A percentile compares a stretch with the other conserved stretches of the same genome.
Evolutionary conservation across 495 filamentous ascomycete species (phyloP).

Genomic region (Talaromyces trachyspermus): DNA sequence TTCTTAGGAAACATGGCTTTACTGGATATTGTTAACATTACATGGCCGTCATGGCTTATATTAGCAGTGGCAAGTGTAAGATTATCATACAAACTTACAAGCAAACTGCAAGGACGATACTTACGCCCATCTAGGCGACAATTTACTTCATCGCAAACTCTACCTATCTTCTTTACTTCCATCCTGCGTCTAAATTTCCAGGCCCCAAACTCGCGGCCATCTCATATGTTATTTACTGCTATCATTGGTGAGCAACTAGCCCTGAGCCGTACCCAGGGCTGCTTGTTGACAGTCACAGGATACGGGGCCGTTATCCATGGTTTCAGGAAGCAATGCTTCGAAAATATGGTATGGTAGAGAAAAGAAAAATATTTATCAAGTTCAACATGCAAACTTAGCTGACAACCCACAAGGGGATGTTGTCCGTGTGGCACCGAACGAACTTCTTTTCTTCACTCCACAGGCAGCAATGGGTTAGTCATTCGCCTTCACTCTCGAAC

Average conservation of each 20-base stretch:
- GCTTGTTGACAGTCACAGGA: background rate
- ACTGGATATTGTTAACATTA: too few relatives aligned
- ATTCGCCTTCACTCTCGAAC: too few relatives aligned
- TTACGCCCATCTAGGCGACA: too few relatives aligned
- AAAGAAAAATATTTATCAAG: background rate
- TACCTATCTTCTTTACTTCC: background rate
- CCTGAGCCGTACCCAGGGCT: too few relatives aligned
- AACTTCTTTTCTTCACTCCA: background rate
- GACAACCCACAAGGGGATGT: constrained; percentile 1
- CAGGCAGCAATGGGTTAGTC: background rate
- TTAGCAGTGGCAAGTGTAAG: too few relatives aligned
- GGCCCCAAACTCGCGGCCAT: constrained; percentile 37
- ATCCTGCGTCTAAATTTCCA: constrained; percentile 19
- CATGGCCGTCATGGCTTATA: too few relatives aligned
- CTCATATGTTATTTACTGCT: constrained; percentile 17
- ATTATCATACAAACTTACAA: too few relatives aligned
- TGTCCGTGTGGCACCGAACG: constrained; percentile 7
- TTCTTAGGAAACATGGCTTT: too few relatives aligned
- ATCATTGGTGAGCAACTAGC: constrained; percentile 12
- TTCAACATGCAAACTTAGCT: background rate
- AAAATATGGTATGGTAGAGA: constrained; percentile 8
- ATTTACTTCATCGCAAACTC: too few relatives aligned
- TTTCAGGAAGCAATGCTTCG: background rate
- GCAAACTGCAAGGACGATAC: too few relatives aligned
- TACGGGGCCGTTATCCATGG: constrained; percentile 7